Conservation (phyloP, 2,329 filamentous ascomycete genomes). For the Aspergillus japonicus region DNA sequence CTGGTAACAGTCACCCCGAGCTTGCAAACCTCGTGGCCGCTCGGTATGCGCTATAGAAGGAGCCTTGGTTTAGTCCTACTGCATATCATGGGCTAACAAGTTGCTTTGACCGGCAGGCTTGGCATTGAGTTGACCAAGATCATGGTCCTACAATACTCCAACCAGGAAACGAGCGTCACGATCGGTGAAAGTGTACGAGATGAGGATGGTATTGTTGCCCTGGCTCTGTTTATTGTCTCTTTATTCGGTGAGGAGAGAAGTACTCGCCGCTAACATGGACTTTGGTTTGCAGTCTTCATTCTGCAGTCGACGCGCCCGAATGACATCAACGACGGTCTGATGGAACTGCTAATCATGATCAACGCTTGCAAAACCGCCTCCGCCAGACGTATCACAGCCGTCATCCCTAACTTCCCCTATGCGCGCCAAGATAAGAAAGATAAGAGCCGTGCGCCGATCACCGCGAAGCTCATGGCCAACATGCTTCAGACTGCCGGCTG, state of each 20-base stretch:
- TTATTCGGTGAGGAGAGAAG: neutral
- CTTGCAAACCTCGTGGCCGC: conserved; percentile 68
- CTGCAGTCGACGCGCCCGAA: conserved; percentile 91
- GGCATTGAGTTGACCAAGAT: conserved; percentile 68
- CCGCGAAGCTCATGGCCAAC: conserved; percentile 91
- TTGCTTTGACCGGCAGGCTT: conserved; percentile 46
- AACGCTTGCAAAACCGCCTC: conserved; percentile 86
- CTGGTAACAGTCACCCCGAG: conserved; percentile 72
- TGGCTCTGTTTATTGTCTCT: conserved; percentile 11
- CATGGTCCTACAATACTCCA: conserved; percentile 66
- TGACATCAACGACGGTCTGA: conserved; percentile 96
- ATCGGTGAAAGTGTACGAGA: conserved; percentile 95
- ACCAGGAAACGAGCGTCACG: conserved; percentile 67
- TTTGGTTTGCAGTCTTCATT: conserved; percentile 70
- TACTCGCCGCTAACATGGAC: conserved; percentile 9
- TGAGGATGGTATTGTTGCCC: conserved; percentile 70
- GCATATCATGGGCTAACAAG: conserved; percentile 8
- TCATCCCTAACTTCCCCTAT: conserved; percentile 95
- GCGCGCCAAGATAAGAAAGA: conserved; percentile 98
- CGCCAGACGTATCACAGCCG: conserved; percentile 88
- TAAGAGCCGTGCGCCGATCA: conserved; percentile 92
- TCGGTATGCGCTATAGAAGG: conserved; percentile 49
- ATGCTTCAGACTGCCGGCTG: conserved; percentile 95
- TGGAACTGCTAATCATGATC: conserved; percentile 98
- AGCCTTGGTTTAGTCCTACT: neutral